Percentiles rank a stretch among this genome's conserved stretches.
phyloP scores from a whole-genome alignment of 768 basidiomycete genomes.

The Pulveroboletus sp. region DNA sequence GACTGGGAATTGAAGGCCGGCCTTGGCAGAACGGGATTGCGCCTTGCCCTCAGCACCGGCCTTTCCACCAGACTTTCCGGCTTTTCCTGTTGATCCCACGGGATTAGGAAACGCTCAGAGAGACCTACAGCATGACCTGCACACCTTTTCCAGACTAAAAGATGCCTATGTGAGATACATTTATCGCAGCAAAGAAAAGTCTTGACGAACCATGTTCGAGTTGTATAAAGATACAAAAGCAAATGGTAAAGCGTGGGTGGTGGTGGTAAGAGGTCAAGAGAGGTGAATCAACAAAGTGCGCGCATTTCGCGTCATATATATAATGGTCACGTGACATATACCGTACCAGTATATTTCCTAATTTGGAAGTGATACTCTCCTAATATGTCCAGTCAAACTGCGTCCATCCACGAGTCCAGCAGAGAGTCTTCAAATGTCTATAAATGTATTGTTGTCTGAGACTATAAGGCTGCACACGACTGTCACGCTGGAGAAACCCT shows the following conservation, averaged over 20 bases:
- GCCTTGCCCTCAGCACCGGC: constrained; percentile 47
- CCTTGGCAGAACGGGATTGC: constrained; percentile 68
- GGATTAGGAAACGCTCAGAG: constrained; percentile 4
- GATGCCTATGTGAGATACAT: constrained; percentile 1
- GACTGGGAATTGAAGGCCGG: constrained; percentile 81
- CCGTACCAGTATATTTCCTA: constrained; percentile 8
- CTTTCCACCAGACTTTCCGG: constrained; percentile 50
- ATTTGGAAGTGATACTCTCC: constrained; percentile 12
- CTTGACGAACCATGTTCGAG: constrained; percentile 24
- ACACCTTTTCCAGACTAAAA: constrained; percentile 31
- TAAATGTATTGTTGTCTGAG: too few relatives aligned
- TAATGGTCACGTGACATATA: constrained; percentile 27
- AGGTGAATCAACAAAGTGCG: constrained; percentile 29
- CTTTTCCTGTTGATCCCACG: constrained; percentile 36
- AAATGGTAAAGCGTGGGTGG: constrained; percentile 9
- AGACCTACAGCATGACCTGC: neutral
- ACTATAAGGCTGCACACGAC: too few relatives aligned
- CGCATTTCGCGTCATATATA: constrained; percentile 32
- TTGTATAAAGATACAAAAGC: constrained; percentile 18
- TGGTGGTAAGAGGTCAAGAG: constrained; percentile 30
- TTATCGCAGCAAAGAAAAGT: neutral
- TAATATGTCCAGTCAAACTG: too few relatives aligned
- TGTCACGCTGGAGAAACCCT: too few relatives aligned
- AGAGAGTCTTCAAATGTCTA: too few relatives aligned
- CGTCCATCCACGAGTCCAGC: too few relatives aligned